These are phyloP conservation scores for Debaryomycetaceae sp. DNA, from an alignment of 1,139 yeast species.

Conservation along the genomic window DNA sequence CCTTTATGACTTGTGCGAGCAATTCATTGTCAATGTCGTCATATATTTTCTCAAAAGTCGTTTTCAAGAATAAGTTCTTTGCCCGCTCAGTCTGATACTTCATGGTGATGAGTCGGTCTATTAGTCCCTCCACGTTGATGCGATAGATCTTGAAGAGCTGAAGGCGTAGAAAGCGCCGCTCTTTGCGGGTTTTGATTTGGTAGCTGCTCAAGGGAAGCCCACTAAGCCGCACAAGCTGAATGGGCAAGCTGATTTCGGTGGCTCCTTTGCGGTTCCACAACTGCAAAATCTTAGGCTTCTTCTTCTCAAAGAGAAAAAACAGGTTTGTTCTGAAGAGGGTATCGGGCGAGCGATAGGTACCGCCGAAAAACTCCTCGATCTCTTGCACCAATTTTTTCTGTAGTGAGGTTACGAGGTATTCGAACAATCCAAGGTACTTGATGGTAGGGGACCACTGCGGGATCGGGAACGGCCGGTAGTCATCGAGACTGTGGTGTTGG, in stretches of 20 bases:
- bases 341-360: conserved; percentile 7
- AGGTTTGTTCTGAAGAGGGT: conserved; percentile 20
- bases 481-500: neutral
- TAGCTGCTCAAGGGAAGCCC: conserved; percentile 6
- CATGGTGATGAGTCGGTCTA: conserved; percentile 33
- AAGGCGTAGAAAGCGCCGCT: conserved; percentile 8
- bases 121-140: conserved; percentile 36
- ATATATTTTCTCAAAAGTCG: conserved; percentile 22
- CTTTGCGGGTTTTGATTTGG: conserved; percentile 15
- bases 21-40: conserved; percentile 25
- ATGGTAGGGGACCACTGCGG: conserved; percentile 1
- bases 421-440: conserved; percentile 1
- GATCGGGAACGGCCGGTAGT: conserved; percentile 6
- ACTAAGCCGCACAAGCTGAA: conserved; percentile 7
- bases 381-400: conserved; percentile 5
- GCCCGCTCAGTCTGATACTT: conserved; percentile 29
- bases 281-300: conserved; percentile 6
- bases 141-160: conserved; percentile 37
- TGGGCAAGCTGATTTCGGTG: conserved; percentile 8
- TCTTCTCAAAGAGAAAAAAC: conserved; percentile 26
- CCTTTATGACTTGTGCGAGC: conserved; percentile 16
- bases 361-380: conserved; percentile 6
- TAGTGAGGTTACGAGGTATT: conserved; percentile 2
- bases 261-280: conserved; percentile 9
- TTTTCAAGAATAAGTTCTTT: conserved; percentile 23